These are phyloP conservation scores for Echinosophora koreensis DNA, from an alignment of 306 rosid genomes.

Conservation along the genomic window DNA sequence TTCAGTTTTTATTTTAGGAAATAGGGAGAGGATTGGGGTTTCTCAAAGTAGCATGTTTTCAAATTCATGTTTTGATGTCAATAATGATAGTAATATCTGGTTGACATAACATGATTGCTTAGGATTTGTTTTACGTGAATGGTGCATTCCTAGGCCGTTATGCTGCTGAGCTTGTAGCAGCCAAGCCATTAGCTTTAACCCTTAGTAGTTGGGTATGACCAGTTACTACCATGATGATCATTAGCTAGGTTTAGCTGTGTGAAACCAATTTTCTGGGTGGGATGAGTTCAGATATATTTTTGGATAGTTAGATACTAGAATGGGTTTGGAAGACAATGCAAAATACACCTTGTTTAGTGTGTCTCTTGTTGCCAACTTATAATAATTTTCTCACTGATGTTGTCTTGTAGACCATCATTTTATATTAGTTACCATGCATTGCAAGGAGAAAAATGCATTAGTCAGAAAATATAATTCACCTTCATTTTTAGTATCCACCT, in stretches of 20 bases:
- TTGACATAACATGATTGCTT: not conserved
- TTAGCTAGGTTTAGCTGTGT: not conserved
- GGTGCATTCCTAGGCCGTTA: slow-evolving; percentile 4
- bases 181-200: not conserved
- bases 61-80: slow-evolving; percentile 16
- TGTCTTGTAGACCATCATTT: slow-evolving; percentile 14
- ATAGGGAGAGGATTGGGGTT: not conserved
- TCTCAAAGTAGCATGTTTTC: not conserved
- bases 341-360: not conserved
- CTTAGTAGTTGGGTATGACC: not conserved
- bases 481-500: slow-evolving; percentile 10
- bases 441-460: slow-evolving; percentile 1
- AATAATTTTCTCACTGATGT: slow-evolving; percentile 3
- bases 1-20: not conserved
- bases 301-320: not conserved
- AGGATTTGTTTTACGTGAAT: not conserved
- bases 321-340: not conserved
- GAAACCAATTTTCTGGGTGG: not conserved
- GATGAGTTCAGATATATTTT: not conserved
- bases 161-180: not conserved
- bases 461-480: not conserved
- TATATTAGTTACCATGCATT: not conserved
- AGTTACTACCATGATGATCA: slow-evolving; percentile 14
- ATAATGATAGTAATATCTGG: not conserved
- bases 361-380: not conserved